phyloP scores from a whole-genome alignment of 257 asterid genomes.

The Solanum clarkiae region DNA sequence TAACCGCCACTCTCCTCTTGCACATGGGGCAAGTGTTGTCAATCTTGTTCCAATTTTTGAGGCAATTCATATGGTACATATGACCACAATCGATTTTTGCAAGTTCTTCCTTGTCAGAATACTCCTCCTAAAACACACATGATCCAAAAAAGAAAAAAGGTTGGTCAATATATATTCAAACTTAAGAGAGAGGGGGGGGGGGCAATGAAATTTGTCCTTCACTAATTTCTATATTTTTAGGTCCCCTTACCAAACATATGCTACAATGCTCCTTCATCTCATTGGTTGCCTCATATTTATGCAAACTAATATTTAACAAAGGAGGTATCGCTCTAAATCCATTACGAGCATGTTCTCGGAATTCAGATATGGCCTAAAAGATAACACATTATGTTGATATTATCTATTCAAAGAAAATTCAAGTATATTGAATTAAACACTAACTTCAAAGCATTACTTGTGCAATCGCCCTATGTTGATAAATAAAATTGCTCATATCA shows the following conservation, averaged over 20 bases:
- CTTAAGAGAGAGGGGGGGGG: too few species aligned
- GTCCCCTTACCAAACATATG: too few species aligned
- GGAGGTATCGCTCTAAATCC: too few species aligned
- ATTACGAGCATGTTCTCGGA: too few species aligned
- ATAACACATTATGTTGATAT: not conserved
- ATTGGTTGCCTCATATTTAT: too few species aligned
- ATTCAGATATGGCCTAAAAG: not conserved
- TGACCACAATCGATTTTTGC: not conserved
- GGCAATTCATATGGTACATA: not conserved
- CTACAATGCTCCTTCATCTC: too few species aligned
- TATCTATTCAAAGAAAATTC: not conserved
- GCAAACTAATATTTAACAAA: too few species aligned
- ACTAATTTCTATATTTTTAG: too few species aligned
- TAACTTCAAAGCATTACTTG: not conserved
- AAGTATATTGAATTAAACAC: not conserved
- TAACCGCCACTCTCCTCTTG: not conserved
- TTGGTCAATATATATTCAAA: not conserved
- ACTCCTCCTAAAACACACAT: not conserved
- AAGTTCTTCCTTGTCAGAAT: not conserved
- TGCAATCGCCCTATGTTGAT: not conserved
- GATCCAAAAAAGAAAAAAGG: not conserved
- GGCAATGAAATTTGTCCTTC: too few species aligned
- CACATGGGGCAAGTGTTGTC: not conserved
- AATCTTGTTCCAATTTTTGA: not conserved
- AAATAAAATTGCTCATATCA: not conserved